These are phyloP conservation scores for Rubia yunnanensis DNA, from an alignment of 257 asterid species.

Conservation along the genomic window DNA sequence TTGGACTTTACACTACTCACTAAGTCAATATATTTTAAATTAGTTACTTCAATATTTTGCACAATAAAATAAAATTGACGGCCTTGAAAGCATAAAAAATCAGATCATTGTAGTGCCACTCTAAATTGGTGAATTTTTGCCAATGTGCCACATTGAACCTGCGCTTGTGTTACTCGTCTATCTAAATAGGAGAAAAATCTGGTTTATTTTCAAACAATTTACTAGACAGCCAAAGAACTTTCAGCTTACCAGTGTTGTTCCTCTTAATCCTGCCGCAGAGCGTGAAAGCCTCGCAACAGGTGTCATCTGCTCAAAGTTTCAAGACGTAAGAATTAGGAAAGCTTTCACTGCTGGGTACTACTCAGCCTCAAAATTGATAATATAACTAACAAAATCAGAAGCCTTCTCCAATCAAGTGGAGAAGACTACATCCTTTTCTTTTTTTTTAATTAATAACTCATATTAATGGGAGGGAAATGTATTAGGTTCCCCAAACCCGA, in stretches of 20 bases:
- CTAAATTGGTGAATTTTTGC: background rate
- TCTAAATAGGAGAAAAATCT: background rate
- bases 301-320: constrained; percentile 54
- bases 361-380: background rate
- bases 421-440: too few species aligned
- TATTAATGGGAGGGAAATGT: too few species aligned
- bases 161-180: too few species aligned
- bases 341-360: background rate
- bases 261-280: constrained; percentile 94
- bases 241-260: constrained; percentile 76
- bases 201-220: background rate
- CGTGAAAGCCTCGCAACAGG: constrained; percentile 93
- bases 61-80: background rate
- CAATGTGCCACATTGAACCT: background rate
- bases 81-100: background rate
- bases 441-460: too few species aligned
- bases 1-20: too few species aligned
- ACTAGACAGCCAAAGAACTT: background rate
- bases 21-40: too few species aligned
- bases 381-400: background rate
- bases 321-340: constrained; percentile 8
- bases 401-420: constrained; percentile 1
- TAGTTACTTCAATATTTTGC: background rate
- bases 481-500: too few species aligned
- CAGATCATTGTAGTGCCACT: background rate